Base-by-base conservation (phyloP, 495 filamentous ascomycete species). In the Filosporella fistucella region DNA sequence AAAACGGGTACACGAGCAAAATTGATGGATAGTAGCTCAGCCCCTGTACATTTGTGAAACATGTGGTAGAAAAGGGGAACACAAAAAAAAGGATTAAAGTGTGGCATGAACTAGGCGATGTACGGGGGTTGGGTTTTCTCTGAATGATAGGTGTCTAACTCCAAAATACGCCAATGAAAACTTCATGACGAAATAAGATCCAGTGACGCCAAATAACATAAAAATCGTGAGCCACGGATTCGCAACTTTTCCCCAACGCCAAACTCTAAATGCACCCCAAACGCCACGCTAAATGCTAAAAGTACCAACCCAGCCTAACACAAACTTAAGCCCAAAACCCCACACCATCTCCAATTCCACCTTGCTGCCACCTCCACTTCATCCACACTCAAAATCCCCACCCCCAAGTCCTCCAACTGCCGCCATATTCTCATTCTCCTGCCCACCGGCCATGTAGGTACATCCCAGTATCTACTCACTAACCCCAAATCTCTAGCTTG, bases 381-480 rank as follows among this genome's bases (percentile, higher is more conserved):
- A 49, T 56, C 42, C 14, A 38, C 42, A 41, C 52, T 52, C 49
- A 56, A 37, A 33, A 55, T 51, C 10, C 59, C 47, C 24, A 58
- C 35, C 21, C 25, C 43, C 25, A 28, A 11, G 32, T 48, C 24
- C 39, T 51, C 47, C 22, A 57, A 32, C 32, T 54, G 45, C 4
- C 33, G 32, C 48, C 43, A 56, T 22, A 58, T 55, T 21, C 40
- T 41, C 11, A 38, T 46, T 16, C 42, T 10, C 29, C 38, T 45
- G 18, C 20, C 38, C 14, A 51, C 42, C 2, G 56, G 56, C 56
- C 56, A 58, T 0, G 23, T 29, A 5, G 56, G 51, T 18, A 55
- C 49, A 36, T 58, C 56, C 52, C 56, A 58, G 36, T 55, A 58
- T 34, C 56, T 47, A 25, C 47, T 55, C 22, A 52, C 33, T 23